Conservation (phyloP, 345 rosid genomes). For the Erucastrum elatum region DNA sequence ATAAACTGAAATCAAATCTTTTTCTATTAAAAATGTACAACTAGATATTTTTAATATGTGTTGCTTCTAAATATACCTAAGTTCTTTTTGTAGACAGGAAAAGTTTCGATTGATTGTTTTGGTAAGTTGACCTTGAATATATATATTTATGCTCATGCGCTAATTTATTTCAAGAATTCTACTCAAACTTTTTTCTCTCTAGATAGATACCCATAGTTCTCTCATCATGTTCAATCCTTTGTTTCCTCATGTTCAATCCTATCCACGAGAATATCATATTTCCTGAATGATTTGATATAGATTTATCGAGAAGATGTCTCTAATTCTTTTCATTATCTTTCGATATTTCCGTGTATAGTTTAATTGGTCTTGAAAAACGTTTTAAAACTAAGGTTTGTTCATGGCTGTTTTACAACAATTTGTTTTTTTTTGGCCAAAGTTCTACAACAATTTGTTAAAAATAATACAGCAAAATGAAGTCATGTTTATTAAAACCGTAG, state of each 20-base stretch:
- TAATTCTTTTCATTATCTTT: slow-evolving; percentile 12
- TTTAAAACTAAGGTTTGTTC: not conserved
- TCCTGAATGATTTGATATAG: slow-evolving; percentile 11
- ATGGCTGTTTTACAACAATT: no score
- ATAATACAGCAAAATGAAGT: not conserved
- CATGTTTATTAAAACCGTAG: no score
- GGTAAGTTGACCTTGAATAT: slow-evolving; percentile 20
- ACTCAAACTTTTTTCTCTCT: slow-evolving; percentile 15
- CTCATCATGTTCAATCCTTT: slow-evolving; percentile 28
- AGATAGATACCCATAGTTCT: slow-evolving; percentile 26
- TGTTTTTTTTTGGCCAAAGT: no score
- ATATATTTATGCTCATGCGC: not conserved
- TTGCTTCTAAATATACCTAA: not conserved
- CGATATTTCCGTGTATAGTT: not conserved
- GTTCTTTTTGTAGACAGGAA: not conserved
- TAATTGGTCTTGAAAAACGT: not conserved
- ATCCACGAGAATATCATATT: slow-evolving; percentile 29
- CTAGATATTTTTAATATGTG: slow-evolving; percentile 24
- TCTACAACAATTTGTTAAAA: not conserved
- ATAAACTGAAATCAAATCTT: not conserved
- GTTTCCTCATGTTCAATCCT: slow-evolving; percentile 33
- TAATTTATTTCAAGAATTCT: slow-evolving; percentile 10
- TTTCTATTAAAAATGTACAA: not conserved
- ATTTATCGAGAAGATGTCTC: not conserved
- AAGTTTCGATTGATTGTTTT: slow-evolving; percentile 22